Evolutionary conservation across 768 basidiomycete species (phyloP).

Genomic region (Mycena galericulata): DNA sequence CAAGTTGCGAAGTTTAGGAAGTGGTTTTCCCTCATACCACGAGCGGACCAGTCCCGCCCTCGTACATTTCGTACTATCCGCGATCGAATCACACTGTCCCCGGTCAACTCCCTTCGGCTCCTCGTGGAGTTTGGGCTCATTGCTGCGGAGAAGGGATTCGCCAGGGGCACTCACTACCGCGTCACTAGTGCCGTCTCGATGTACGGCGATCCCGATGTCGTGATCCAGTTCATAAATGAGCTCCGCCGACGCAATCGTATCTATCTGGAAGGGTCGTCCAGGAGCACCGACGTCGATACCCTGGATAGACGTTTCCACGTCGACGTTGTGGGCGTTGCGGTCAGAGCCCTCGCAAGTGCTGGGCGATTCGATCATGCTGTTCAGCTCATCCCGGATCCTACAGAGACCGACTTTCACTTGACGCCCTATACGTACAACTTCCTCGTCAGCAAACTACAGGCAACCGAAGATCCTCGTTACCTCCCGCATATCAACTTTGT

Average conservation of each 20-base stretch:
- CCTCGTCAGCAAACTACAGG: slow-evolving; percentile 43
- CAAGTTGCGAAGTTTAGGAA: slow-evolving; percentile 41
- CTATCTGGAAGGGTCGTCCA: slow-evolving; percentile 32
- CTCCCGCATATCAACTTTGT: slow-evolving; percentile 25
- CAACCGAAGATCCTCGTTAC: slow-evolving; percentile 19
- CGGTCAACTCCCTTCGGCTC: slow-evolving; percentile 50
- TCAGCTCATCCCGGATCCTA: slow-evolving; percentile 54
- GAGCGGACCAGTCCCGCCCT: slow-evolving; percentile 35
- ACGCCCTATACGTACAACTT: slow-evolving; percentile 51
- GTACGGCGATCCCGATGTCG: slow-evolving; percentile 50
- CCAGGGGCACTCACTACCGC: slow-evolving; percentile 40
- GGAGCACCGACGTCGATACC: slow-evolving; percentile 10
- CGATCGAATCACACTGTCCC: slow-evolving; percentile 41
- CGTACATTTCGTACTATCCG: slow-evolving; percentile 28
- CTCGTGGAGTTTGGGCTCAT: slow-evolving; percentile 56
- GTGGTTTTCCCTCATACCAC: slow-evolving; percentile 61
- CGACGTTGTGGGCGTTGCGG: slow-evolving; percentile 47
- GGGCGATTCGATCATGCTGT: slow-evolving; percentile 57
- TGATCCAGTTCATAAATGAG: slow-evolving; percentile 54
- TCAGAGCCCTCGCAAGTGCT: slow-evolving; percentile 54
- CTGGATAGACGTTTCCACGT: slow-evolving; percentile 22
- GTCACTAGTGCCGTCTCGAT: slow-evolving; percentile 48
- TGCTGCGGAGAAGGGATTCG: slow-evolving; percentile 62
- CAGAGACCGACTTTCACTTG: slow-evolving; percentile 44
- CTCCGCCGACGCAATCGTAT: slow-evolving; percentile 40